Evolutionary conservation across 345 rosid genomes (phyloP), one percentile per base, ranked within the genome.

Genomic region (Eucalyptus marginata): DNA sequence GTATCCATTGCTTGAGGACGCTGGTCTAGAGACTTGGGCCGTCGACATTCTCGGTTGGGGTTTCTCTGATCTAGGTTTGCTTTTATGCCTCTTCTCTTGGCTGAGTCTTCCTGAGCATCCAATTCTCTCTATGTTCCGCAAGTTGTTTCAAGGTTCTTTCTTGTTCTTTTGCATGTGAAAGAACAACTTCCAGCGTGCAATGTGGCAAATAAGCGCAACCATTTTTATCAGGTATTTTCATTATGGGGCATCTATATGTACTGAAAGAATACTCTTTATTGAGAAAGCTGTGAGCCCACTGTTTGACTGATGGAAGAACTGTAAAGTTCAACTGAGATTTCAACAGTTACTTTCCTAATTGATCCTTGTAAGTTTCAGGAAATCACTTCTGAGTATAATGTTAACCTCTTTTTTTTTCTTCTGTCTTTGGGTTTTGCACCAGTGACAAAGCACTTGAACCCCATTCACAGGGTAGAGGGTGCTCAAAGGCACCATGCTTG

Each of bases 1-100:
- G 8, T 94, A 90, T 76, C 99, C 98, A 5, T 90, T 95, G 92
- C 99, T 98, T 6, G 99, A 97, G 93, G 99, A 97, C 84, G 96
- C 98, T 44, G 97, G 97, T 88, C 89, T 96, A 50, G 98, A 96
- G 93, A 90, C 99, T 64, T 98, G 99, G 98, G 98, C 97, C 86
- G 87, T 96, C 68, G 99, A 98, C 90, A 93, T 97, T 91, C 98
- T 98, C 90, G 99, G 98, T 86, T 98, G 98, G 99, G 99, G 99
- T 50, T 98, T 96, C 95, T 95, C 96, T 90, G 96, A 95, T 95
- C 93, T 98, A 93, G 97, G 99, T 96, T 49, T 49, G 93, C 83
- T 54, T 15, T 31, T 33, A 50, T 86, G 49, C 79, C 86, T 54
- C 40, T 83, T 18, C 86, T 25, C 54, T 20, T 31, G 2, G 13